Base-by-base conservation (phyloP, 768 basidiomycete genomes). In the Mrakia gelida region DNA sequence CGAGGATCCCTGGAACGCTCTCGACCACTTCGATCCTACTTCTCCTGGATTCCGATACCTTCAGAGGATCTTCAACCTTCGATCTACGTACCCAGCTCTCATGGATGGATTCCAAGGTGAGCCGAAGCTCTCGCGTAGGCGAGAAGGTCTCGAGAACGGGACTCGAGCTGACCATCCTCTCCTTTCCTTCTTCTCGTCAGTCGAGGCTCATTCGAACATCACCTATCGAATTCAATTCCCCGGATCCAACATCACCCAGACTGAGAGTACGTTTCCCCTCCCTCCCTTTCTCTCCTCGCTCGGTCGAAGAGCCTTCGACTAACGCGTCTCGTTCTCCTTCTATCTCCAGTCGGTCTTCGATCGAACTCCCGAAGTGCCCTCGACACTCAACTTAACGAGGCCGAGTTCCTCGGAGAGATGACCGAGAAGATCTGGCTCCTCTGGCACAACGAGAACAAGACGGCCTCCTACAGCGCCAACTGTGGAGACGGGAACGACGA, bases 11-110 rank as follows among this genome's bases (percentile, higher is more conserved):
- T 94, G 92, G 92, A 95, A 96, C 83, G 88, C 92, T 3, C 89
- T 95, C 43, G 95, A 97, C 81, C 95, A 97, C 84, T 97, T 96
- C 83, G 95, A 97, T 84, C 93, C 94, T 18, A 75, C 78, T 32
- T 61, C 77, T 45, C 61, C 72, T 43, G 72, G 72, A 61, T 78
- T 74, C 72, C 75, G 72, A 43, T 78, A 95, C 94, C 7, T 86
- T 89, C 28, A 79, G 45, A 90, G 92, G 81, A 88, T 88, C 45
- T 84, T 91, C 76, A 86, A 89, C 81, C 86, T 96, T 49, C 91
- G 95, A 45, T 83, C 83, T 9, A 84, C 86, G 15, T 96, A 91
- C 84, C 88, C 87, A 32, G 87, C 92, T 3, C 87, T 96, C 9
- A 92, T 92, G 83, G 95, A 97, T 81, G 95, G 95, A 3, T 94